Evolutionary conservation across 768 basidiomycete genomes (phyloP), one percentile per base, ranked within the genome.

Genomic region (Hygrocybe punicea): DNA sequence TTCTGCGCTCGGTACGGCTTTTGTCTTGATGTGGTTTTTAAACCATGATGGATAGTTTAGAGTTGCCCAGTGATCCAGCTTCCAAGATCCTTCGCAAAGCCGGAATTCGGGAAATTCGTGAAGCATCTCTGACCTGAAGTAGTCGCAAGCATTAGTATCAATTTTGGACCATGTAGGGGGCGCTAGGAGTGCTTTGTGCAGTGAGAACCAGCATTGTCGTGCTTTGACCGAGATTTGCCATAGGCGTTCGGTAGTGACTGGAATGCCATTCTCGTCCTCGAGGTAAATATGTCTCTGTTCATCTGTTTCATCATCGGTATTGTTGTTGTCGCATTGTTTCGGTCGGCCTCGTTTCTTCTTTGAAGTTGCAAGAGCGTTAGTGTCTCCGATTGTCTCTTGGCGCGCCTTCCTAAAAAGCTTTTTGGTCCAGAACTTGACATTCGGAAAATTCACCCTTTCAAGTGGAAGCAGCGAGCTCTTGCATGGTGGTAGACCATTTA

Each of bases 11-110:
- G n/a, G 6, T 4, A 25, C 21, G 10, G 14, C 40, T 29, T 48
- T 48, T 14, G 11, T 8, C 47, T 48, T 48, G 47, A 48, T 19
- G n/a, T 48, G 47, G 36, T 62, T 60, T 34, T 58, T 36, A 34
- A 36, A 45, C 58, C 54, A 63, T 1, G 55, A 61, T 3, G 55
- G n/a, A 39, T 59, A 63, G 11, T 39, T 52, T 14, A 45, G 25
- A 1, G 56, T 13, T 1, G 58, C 51, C 56, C 56, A 64, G 3
- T 36, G 11, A 23, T 58, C 51, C 8, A 62, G 58, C 39, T 64
- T 64, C 63, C 63, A 64, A n/a, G 8, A 17, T 4, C 42, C 51
- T 11, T 58, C 59, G 36, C 63, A 64, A 8, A 62, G 37, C 6
- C 37, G 33, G 47, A 64, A 62, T 44, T 64, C 61, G 4, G 19